phyloP scores from a whole-genome alignment of 768 basidiomycete species.

The Mycena vitilis region DNA sequence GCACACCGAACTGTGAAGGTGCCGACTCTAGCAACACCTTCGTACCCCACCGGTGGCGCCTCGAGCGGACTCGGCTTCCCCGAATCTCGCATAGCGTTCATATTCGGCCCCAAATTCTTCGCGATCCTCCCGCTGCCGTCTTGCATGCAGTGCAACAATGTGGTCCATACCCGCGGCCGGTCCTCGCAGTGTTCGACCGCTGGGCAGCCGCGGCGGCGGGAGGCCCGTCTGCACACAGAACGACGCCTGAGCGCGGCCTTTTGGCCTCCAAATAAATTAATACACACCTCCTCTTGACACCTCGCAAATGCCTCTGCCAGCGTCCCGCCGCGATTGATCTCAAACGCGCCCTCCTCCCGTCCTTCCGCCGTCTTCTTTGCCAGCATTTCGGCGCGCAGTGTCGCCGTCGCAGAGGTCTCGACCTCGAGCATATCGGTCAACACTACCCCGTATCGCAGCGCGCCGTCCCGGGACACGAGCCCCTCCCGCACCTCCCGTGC shows the following conservation, averaged over 20 bases:
- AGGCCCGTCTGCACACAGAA: slow-evolving; percentile 35
- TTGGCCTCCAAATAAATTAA: not conserved
- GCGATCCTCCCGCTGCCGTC: slow-evolving; percentile 38
- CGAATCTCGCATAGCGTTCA: slow-evolving; percentile 24
- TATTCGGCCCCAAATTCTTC: slow-evolving; percentile 33
- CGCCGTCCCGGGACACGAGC: slow-evolving; percentile 37
- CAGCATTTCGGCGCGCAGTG: slow-evolving; percentile 37
- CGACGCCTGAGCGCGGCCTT: not conserved
- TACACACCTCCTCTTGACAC: slow-evolving; percentile 38
- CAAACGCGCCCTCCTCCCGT: slow-evolving; percentile 33
- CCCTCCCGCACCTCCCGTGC: slow-evolving; percentile 43
- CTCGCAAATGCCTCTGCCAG: slow-evolving; percentile 38
- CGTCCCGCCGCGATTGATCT: slow-evolving; percentile 43
- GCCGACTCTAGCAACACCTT: slow-evolving; percentile 6
- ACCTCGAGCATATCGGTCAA: slow-evolving; percentile 36
- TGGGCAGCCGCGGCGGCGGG: slow-evolving; percentile 39
- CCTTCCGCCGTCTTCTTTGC: slow-evolving; percentile 26
- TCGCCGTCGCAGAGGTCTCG: slow-evolving; percentile 36
- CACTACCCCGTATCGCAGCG: slow-evolving; percentile 42
- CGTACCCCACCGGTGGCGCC: not conserved
- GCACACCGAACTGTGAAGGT: too few relatives aligned
- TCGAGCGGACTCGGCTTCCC: not conserved
- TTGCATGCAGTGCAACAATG: slow-evolving; percentile 37
- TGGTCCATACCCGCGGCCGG: slow-evolving; percentile 37
- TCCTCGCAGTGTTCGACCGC: slow-evolving; percentile 39